Evolutionary conservation across 139 green algal species (phyloP).

Genomic region (Chlamydomonas eustigma): DNA sequence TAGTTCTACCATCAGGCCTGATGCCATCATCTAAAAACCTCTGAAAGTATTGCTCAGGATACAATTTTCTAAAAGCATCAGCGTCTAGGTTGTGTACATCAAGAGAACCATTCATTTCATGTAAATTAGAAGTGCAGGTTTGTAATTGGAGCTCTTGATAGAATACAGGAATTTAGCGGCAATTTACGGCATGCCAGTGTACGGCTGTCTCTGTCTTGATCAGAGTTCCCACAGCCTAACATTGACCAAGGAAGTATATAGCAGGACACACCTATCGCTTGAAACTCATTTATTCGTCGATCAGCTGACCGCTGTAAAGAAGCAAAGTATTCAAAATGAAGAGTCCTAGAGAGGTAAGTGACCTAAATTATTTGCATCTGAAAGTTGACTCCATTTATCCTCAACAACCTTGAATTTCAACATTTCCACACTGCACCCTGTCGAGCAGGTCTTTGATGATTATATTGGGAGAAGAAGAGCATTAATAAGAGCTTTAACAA

Average conservation of each 20-base stretch:
- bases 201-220: not conserved
- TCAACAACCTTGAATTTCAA: not conserved
- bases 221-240: too few species aligned
- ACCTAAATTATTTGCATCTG: not conserved
- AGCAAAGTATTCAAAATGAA: constrained; percentile 1
- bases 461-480: constrained; percentile 8
- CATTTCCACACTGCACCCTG: not conserved
- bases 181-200: not conserved
- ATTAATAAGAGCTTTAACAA: constrained; percentile 20
- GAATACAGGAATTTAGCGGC: not conserved
- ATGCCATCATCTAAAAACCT: constrained; percentile 56
- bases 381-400: not conserved
- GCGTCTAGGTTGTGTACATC: not conserved
- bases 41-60: not conserved
- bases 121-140: not conserved
- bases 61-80: not conserved
- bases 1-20: constrained; percentile 61
- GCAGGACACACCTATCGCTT: too few species aligned
- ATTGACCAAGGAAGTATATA: too few species aligned
- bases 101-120: not conserved
- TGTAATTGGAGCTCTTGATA: not conserved
- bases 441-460: constrained; percentile 21
- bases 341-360: not conserved
- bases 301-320: too few species aligned
- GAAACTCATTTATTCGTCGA: too few species aligned